Base-by-base conservation (phyloP, 352 stramenopile genomes). In the Globisporangium recalcitrans region DNA sequence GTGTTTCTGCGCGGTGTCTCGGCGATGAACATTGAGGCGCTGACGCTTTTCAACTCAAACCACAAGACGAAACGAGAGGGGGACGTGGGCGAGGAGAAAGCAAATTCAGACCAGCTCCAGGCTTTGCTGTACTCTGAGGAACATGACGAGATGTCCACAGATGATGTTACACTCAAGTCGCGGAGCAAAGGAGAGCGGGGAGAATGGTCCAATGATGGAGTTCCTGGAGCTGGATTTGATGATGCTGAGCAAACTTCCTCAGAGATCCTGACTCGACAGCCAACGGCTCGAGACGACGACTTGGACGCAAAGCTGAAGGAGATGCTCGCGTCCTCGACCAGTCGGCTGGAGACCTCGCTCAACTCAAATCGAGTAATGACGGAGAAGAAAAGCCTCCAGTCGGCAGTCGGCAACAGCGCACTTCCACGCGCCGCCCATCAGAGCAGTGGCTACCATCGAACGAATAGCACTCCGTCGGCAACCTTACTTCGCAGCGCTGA, bases 1-100 rank as follows among this genome's bases (percentile, higher is more conserved):
- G 76, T 90, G 19, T 90, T 90, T 55, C 60, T 90, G 27, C 78
- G 80, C 21, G 80, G 80, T 1, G 77, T 90, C 13, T 90, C 80
- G n/a, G 73, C 78, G 4, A 88, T 90, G 80, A 90, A 90, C 40
- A 86, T 90, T n/a, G 80, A 90, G 52, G 80, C 80, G 9, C 67
- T 90, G 22, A 79, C 67, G 27, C 70, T 83, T 1, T 88, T 90
- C 63, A 78, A 73, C n/a, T 66, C 73, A 7, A 87, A 61, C n/a
- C 78, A 85, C 56, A 73, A 74, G 60, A 40, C 38, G 7, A 48
- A 59, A 29, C 65, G 53, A 22, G 60, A 32, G 11, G 38, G 52
- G 1, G 59, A 49, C 14, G 49, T 65, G 52, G 26, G 16, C 21
- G 22, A 63, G 2, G 31, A 22, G 4, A 26, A 62, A 16, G 48